phyloP scores from a whole-genome alignment of 2,329 filamentous ascomycete genomes.

The Paradendryphiella salina region DNA sequence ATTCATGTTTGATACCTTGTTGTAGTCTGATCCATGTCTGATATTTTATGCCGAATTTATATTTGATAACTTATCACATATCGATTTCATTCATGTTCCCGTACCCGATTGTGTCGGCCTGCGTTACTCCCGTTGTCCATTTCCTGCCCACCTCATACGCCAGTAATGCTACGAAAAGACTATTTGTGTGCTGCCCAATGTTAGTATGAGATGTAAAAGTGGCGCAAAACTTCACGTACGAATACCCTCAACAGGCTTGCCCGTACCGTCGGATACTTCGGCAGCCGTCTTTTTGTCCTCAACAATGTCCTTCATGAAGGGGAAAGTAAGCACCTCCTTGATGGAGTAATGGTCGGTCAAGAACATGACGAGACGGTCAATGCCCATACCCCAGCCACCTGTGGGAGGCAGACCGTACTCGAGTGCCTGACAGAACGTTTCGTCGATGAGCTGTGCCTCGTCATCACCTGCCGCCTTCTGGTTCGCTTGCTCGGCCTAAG shows the following conservation, averaged over 20 bases:
- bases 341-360: conserved; percentile 94
- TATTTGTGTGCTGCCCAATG: conserved; percentile 26
- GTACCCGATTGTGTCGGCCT: neutral
- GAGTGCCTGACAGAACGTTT: conserved; percentile 88
- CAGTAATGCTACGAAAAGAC: conserved; percentile 20
- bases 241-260: conserved; percentile 64
- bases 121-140: neutral
- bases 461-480: conserved; percentile 95
- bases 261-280: conserved; percentile 64
- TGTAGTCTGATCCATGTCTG: no score
- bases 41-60: no score
- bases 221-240: conserved; percentile 29
- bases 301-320: conserved; percentile 84
- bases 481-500: conserved; percentile 77
- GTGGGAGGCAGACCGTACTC: conserved; percentile 90
- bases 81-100: neutral
- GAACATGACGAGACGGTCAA: conserved; percentile 94
- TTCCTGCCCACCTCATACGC: conserved; percentile 11
- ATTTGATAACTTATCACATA: neutral
- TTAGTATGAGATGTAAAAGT: conserved; percentile 4
- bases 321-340: conserved; percentile 94
- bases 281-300: conserved; percentile 56
- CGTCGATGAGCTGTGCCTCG: conserved; percentile 93
- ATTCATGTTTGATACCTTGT: no score
- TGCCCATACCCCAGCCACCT: conserved; percentile 94